Base-by-base conservation (phyloP, 495 filamentous ascomycete species). In the Aspergillus kassunensis region DNA sequence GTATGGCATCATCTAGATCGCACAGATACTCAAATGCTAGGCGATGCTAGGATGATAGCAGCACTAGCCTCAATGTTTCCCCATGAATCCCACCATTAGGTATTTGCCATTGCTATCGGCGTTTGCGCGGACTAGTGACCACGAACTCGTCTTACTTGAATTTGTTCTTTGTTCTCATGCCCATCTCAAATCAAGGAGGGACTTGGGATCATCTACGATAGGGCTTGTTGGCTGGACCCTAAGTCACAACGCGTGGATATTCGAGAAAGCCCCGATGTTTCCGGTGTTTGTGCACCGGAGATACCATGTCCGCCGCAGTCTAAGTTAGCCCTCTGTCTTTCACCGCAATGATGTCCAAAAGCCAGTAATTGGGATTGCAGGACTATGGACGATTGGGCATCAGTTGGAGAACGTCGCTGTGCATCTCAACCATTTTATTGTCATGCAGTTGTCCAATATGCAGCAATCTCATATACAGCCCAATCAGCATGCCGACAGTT, bases 1-100 rank as follows among this genome's bases (percentile, higher is more conserved):
- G 2, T 96, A 91, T 72, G 74, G 72, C 7, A 72, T 74, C 58
- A 10, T 74, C 37, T 74, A 39, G n/a, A 13, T 7, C 39, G 8
- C 41, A 16, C n/a, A 4, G 5, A 20, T 12, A 4, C 20, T 41
- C 18, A 25, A 24, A 23, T 24, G 18, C 20, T 15, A 25, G n/a
- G n/a, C n/a, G n/a, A n/a, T n/a, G n/a, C n/a, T n/a, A n/a, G n/a
- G n/a, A n/a, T n/a, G n/a, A n/a, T n/a, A n/a, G n/a, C n/a, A n/a
- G n/a, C n/a, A n/a, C n/a, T n/a, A n/a, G n/a, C n/a, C n/a, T n/a
- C n/a, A n/a, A n/a, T n/a, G n/a, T n/a, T n/a, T n/a, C n/a, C n/a
- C n/a, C n/a, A n/a, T n/a, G n/a, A n/a, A n/a, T n/a, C n/a, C n/a
- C n/a, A n/a, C n/a, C n/a, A n/a, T 18, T n/a, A 11, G 16, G 18